phyloP scores from a whole-genome alignment of 257 asterid species.

The Haberlea rhodopensis region DNA sequence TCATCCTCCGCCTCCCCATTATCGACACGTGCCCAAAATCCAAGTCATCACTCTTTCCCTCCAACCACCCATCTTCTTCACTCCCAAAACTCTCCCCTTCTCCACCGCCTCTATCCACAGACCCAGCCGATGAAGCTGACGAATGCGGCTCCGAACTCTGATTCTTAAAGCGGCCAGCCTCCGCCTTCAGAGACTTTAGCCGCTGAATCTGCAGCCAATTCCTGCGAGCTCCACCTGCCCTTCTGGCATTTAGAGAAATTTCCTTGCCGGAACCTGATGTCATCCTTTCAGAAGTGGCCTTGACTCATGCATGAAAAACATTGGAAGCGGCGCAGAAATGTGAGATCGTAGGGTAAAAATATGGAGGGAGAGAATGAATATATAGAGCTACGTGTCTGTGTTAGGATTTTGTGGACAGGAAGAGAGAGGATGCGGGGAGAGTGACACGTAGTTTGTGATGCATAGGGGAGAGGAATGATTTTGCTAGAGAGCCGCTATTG shows the following conservation, averaged over 20 bases:
- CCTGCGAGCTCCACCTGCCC: conserved; percentile 18
- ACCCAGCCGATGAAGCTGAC: background rate
- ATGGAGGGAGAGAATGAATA: background rate
- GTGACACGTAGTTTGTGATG: conserved; percentile 17
- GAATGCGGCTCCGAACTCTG: background rate
- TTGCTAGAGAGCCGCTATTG: background rate
- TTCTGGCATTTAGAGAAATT: background rate
- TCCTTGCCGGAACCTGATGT: background rate
- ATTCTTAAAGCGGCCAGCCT: no score
- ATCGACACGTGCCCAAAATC: conserved; percentile 40
- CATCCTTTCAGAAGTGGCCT: background rate
- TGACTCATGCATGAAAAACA: background rate
- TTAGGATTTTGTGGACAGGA: background rate
- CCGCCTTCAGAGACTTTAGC: background rate
- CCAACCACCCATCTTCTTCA: background rate
- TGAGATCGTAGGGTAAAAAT: background rate
- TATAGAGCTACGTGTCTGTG: conserved; percentile 23
- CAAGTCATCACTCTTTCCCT: conserved; percentile 7
- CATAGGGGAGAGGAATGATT: conserved; percentile 1
- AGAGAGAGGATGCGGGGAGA: background rate
- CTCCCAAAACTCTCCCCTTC: no score
- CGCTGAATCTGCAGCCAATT: background rate
- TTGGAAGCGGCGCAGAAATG: background rate
- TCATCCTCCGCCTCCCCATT: conserved; percentile 56
- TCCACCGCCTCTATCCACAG: background rate